Percentiles rank a stretch among this genome's conserved stretches.
Evolutionary conservation across 2,329 filamentous ascomycete species (phyloP).

Genomic region (Penicillium crustosum): DNA sequence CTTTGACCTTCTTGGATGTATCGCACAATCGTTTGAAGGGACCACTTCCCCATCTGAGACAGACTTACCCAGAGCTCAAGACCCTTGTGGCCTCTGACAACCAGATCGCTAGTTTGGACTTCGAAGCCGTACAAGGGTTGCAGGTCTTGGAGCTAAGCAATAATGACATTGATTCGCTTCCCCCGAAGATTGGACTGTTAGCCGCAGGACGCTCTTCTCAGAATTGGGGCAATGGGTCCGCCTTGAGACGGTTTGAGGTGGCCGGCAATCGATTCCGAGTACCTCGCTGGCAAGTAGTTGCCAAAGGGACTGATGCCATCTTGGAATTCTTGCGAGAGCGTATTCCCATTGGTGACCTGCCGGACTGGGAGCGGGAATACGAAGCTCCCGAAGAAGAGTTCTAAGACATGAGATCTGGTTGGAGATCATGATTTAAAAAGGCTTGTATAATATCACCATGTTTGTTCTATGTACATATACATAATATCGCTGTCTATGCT

Average conservation of each 20-base stretch:
- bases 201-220: conserved; percentile 53
- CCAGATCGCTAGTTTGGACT: conserved; percentile 68
- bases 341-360: conserved; percentile 57
- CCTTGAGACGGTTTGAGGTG: conserved; percentile 69
- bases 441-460: conserved; percentile 18
- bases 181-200: conserved; percentile 76
- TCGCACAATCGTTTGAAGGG: conserved; percentile 76
- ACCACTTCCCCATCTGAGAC: conserved; percentile 64
- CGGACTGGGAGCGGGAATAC: conserved; percentile 37
- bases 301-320: conserved; percentile 82
- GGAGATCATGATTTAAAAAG: background rate
- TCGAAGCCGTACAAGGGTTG: conserved; percentile 71
- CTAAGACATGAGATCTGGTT: background rate
- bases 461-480: conserved; percentile 20
- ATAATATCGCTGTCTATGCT: conserved; percentile 9
- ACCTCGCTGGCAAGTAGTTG: conserved; percentile 77
- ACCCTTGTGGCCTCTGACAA: conserved; percentile 78
- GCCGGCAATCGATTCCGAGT: conserved; percentile 85
- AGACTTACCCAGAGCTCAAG: conserved; percentile 67
- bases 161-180: conserved; percentile 80
- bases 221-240: conserved; percentile 47
- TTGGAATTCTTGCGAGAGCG: conserved; percentile 77
- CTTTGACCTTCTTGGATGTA: conserved; percentile 73
- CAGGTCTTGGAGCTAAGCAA: conserved; percentile 75
- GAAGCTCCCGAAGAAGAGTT: conserved; percentile 16